A percentile compares a stretch with the other conserved stretches of the same genome.
These are phyloP conservation scores for Suhomyces bribrorum DNA, from an alignment of 1,139 yeast species.

Conservation along the genomic window DNA sequence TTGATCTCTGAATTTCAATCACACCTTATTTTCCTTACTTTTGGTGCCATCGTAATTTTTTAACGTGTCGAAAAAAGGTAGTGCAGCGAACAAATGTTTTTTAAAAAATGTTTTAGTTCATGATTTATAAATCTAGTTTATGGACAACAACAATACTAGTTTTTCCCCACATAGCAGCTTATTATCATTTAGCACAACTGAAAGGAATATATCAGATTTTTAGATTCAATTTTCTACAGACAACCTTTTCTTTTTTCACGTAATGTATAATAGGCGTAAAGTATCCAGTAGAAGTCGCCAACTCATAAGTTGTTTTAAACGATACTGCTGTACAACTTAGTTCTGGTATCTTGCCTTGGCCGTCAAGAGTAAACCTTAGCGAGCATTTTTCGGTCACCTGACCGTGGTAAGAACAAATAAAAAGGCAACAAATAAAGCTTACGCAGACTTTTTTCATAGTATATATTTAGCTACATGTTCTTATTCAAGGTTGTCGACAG, in stretches of 20 bases:
- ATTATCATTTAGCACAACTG: too few species aligned
- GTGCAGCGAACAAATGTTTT: conserved; percentile 5
- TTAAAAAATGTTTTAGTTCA: too few species aligned
- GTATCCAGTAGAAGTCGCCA: too few species aligned
- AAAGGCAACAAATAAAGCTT: conserved; percentile 7
- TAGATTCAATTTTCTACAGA: neutral
- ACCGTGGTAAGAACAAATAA: conserved; percentile 9
- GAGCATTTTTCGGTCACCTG: conserved; percentile 7
- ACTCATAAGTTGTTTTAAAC: too few species aligned
- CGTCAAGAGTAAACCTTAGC: neutral
- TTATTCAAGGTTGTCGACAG: too few species aligned
- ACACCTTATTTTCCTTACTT: neutral
- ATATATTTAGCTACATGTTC: neutral
- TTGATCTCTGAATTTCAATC: neutral
- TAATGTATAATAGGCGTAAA: too few species aligned
- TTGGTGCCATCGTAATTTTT: conserved; percentile 4
- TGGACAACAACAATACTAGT: too few species aligned
- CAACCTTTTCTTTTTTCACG: too few species aligned
- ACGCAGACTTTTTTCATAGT: conserved; percentile 9
- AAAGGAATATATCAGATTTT: too few species aligned
- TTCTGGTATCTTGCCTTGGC: neutral
- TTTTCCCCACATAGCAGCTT: too few species aligned
- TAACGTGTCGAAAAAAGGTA: conserved; percentile 11
- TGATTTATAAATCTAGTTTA: too few species aligned
- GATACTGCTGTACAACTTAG: too few species aligned